phyloP scores from a whole-genome alignment of 2,329 filamentous ascomycete genomes.

The Chrysoporthe puriensis region DNA sequence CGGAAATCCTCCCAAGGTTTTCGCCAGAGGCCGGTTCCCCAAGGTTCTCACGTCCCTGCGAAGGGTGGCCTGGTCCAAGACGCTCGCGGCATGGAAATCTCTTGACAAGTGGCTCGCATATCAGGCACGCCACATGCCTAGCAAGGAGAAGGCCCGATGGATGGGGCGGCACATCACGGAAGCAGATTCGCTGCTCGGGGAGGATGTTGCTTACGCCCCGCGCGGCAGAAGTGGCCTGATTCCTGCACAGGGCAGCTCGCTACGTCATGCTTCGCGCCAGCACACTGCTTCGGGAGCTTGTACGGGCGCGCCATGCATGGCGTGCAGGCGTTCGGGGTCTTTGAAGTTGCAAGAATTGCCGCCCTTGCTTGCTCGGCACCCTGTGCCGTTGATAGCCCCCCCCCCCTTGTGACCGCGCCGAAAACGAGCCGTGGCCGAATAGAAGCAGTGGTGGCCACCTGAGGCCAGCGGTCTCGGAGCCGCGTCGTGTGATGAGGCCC shows the following conservation, averaged over 20 bases:
- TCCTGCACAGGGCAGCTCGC: background rate
- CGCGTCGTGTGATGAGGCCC: background rate
- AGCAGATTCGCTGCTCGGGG: background rate
- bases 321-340: background rate
- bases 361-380: background rate
- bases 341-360: conserved; percentile 1
- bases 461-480: background rate
- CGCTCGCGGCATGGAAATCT: background rate
- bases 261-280: conserved; percentile 5
- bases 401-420: background rate
- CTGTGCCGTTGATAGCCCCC: background rate
- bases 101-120: conserved; percentile 5
- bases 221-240: conserved; percentile 12
- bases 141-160: conserved; percentile 8
- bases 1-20: background rate
- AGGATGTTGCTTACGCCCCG: background rate
- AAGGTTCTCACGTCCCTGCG: background rate
- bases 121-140: background rate
- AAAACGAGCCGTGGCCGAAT: background rate
- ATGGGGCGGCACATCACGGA: background rate
- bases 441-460: no score
- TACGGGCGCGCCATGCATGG: background rate
- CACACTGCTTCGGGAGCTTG: background rate
- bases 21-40: background rate
- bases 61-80: background rate